Evolutionary conservation across 768 basidiomycete genomes (phyloP).

Genomic region (Boletus coccyginus): DNA sequence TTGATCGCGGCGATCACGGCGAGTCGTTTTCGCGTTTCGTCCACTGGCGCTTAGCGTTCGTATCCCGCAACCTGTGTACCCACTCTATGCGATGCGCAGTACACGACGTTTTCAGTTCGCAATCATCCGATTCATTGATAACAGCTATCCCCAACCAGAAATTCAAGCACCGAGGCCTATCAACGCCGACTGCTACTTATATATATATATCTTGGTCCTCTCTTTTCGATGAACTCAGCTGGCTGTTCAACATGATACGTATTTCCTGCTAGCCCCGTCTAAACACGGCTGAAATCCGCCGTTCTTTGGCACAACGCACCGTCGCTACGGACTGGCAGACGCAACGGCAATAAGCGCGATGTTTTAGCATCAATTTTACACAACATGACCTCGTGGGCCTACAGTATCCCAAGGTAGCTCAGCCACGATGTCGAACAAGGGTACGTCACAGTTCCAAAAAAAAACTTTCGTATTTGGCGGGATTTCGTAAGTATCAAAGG

Average conservation of each 20-base stretch:
- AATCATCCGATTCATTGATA: not conserved
- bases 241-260: not conserved
- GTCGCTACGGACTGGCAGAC: not conserved
- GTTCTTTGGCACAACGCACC: not conserved
- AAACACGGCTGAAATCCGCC: not conserved
- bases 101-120: not conserved
- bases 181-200: too few species aligned
- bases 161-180: not conserved
- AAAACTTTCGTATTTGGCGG: not conserved
- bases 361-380: not conserved
- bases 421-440: not conserved
- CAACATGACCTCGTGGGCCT: not conserved
- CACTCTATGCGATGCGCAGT: not conserved
- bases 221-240: not conserved
- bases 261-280: slow-evolving; percentile 2
- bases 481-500: not conserved
- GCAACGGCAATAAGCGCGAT: not conserved
- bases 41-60: not conserved
- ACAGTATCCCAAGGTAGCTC: not conserved
- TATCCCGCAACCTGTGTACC: not conserved
- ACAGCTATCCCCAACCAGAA: not conserved
- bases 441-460: not conserved
- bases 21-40: not conserved
- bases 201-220: too few species aligned
- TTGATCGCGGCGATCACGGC: slow-evolving; percentile 4